These are phyloP conservation scores for Paraglomus occultum DNA, from an alignment of 192 early-diverging fungal species.

Conservation along the genomic window DNA sequence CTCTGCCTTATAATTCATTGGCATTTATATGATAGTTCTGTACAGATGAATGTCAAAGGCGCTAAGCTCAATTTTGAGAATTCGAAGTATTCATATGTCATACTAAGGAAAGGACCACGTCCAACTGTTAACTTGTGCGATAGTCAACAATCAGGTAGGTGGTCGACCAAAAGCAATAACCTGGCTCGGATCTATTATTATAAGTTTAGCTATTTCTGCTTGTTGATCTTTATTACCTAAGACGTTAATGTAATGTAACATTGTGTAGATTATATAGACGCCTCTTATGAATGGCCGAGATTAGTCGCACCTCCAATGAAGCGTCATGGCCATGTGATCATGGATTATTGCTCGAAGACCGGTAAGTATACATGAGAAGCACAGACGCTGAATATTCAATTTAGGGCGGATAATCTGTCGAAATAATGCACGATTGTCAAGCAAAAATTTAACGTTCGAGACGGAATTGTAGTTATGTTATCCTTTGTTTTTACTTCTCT, in stretches of 20 bases:
- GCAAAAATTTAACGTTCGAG: neutral
- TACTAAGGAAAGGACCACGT: constrained; percentile 65
- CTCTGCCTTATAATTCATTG: neutral
- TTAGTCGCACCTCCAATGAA: constrained; percentile 76
- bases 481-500: neutral
- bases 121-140: constrained; percentile 31
- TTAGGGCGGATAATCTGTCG: no score
- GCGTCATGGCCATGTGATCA: constrained; percentile 69
- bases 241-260: neutral
- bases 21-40: neutral
- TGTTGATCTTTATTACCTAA: neutral
- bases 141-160: no score
- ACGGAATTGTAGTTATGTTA: neutral
- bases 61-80: constrained; percentile 69
- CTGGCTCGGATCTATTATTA: neutral
- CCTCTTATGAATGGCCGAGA: constrained; percentile 66
- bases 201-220: constrained; percentile 14
- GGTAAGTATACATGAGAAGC: constrained; percentile 34
- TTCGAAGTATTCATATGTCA: constrained; percentile 73
- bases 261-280: constrained; percentile 29
- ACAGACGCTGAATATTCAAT: no score
- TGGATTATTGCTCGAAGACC: constrained; percentile 60
- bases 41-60: constrained; percentile 63
- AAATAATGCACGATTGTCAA: neutral
- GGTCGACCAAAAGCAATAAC: neutral